Evolutionary conservation across 257 asterid species (phyloP), one percentile per base, ranked within the genome.

Genomic region (Lycium ferocissimum): DNA sequence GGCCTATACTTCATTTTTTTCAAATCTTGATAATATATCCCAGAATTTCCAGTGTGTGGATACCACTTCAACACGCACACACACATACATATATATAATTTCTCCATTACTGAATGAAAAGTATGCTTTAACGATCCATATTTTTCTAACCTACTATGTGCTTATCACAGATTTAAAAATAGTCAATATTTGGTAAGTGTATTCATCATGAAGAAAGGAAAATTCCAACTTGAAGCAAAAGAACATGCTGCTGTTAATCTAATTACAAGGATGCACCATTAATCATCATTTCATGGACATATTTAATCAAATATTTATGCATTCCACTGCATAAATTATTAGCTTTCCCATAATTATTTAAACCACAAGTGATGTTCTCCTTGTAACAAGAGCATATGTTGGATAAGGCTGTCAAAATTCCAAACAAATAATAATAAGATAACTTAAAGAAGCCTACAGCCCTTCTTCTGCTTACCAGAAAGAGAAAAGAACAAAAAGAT

Each of bases 371-470:
- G 37, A 22, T 62, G 47, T 40, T 35, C 37, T 56, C 80, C 82
- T 26, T 51, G 40, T 11, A 22, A 1, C 80, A 65, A 22, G 51
- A 82, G 73, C 49, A 49, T 82, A 33, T 66, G 79, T 37, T 82
- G 66, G 59, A 82, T 65, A 49, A 66, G 76, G 80, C 66, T 66
- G 56, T 82, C 85, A 66, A 66, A 18, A 14, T 37, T 53, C 51
- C 1, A 33, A 4, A 66, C 63, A 59, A 62, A 17, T 81, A 20
- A 17, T 81, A 20, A 59, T 51, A 18, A 40, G 37, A 38, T 56
- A 61, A 40, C 73, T 3, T 13, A 62, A 75, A 76, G 22, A 76
- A 76, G 47, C 82, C 63, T 6, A 51, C 43, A 51, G 38, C 13
- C 15, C 26, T 22, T 65, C 51, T 49, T 43, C 73, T 3, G 57